Percentiles rank a stretch among this genome's conserved stretches.
These are phyloP conservation scores for Globisporangium cystogenes DNA, from an alignment of 352 stramenopile species.

Conservation along the genomic window DNA sequence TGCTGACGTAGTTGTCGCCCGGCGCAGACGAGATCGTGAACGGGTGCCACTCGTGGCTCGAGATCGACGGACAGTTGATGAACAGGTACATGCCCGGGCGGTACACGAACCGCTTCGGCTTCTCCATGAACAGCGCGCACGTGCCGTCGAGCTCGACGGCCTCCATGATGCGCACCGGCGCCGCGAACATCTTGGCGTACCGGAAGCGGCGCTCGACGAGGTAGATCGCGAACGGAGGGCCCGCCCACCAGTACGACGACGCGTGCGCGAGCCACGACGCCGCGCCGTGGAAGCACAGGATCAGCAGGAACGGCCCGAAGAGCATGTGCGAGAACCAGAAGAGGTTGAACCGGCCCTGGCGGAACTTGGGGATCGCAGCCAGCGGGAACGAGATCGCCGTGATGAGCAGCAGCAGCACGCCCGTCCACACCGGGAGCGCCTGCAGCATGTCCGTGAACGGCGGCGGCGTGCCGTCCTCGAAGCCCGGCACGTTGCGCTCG, in stretches of 20 bases:
- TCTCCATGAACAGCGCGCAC: conserved; percentile 71
- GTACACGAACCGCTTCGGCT: conserved; percentile 67
- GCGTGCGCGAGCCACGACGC: conserved; percentile 50
- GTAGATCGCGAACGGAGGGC: conserved; percentile 63
- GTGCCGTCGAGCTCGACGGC: conserved; percentile 63
- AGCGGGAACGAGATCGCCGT: conserved; percentile 64
- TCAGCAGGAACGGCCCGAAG: conserved; percentile 60
- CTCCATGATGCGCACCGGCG: conserved; percentile 60
- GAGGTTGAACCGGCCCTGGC: conserved; percentile 69
- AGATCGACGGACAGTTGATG: conserved; percentile 82
- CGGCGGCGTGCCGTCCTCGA: conserved; percentile 34
- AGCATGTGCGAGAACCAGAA: conserved; percentile 86
- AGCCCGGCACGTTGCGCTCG: conserved; percentile 39
- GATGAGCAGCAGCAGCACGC: conserved; percentile 61
- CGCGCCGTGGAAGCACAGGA: conserved; percentile 60
- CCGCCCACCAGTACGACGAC: conserved; percentile 63
- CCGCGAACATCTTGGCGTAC: conserved; percentile 65
- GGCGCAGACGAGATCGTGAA: conserved; percentile 89
- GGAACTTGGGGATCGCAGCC: conserved; percentile 65
- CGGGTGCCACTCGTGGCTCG: conserved; percentile 84
- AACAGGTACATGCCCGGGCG: conserved; percentile 86
- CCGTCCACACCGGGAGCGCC: conserved; percentile 62
- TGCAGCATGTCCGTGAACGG: conserved; percentile 67
- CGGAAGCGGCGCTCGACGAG: conserved; percentile 63
- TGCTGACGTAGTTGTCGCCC: conserved; percentile 72